Evolutionary conservation across 164 flowering plant species (phyloP), one percentile per base, ranked within the genome.

Genomic region (Litsea cubeba): DNA sequence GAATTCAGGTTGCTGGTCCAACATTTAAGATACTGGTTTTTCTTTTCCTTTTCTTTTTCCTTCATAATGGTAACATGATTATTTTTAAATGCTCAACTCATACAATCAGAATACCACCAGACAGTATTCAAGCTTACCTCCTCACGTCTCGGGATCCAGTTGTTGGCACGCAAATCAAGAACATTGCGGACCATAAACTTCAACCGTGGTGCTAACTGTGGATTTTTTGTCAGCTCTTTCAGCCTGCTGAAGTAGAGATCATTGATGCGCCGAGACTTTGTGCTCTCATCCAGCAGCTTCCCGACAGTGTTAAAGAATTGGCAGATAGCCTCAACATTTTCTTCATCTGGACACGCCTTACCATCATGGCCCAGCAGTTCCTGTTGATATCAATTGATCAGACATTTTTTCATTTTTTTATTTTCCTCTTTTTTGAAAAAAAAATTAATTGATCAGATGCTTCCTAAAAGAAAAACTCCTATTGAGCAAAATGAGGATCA

Each of bases 281-380:
- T 84, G 85, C 80, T 87, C 75, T 89, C 93, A 76, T 94, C 98
- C 62, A 96, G 91, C 85, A 91, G 98, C 84, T 96, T 96, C n/a
- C 99, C 99, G 74, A 94, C 90, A 40, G 98, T 94, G 78, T 74
- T 86, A 76, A 96, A 94, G 74, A 96, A 96, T 49, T 94, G 97
- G 66, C 98, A 94, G 62, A 92, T 92, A 62, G 99, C 99, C 85
- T 96, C 99, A 63, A 96, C 98, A 81, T 90, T 96, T 77, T 94
- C 99, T 79, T 96, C 99, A 68, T 82, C 97, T 10, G 98, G 99
- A 76, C 94, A 90, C 35, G 72, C 71, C 73, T 83, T 91, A 51
- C 65, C 77, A 82, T 92, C 99, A 49, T 82, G 82, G 63, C 97
- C 95, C 76, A 96, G 70, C 64, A 96, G 95, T 77, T 89, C 94